Evolutionary conservation across 2,329 filamentous ascomycete genomes (phyloP).

Genomic region (Talaromyces marneffei): DNA sequence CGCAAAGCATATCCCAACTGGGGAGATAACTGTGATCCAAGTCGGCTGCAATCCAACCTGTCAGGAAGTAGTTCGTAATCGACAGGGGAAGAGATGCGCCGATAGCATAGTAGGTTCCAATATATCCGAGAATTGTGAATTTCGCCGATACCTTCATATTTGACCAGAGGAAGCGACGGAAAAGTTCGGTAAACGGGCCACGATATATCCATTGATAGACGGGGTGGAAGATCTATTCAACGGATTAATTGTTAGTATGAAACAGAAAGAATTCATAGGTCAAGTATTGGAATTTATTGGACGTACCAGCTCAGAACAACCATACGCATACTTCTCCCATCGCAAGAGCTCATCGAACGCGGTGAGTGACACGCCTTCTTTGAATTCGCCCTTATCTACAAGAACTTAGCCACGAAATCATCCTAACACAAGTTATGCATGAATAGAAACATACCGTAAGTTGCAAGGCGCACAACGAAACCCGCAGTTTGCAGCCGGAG

Average conservation of each 20-base stretch:
- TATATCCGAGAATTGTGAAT: constrained; percentile 65
- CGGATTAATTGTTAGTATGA: neutral
- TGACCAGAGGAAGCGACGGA: constrained; percentile 66
- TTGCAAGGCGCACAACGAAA: constrained; percentile 62
- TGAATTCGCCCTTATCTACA: constrained; percentile 58
- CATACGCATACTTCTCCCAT: constrained; percentile 54
- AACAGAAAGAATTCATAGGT: neutral
- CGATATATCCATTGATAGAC: constrained; percentile 65
- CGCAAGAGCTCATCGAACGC: constrained; percentile 63
- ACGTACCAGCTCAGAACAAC: constrained; percentile 64
- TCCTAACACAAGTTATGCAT: neutral
- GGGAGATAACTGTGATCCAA: constrained; percentile 64
- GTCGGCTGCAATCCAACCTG: constrained; percentile 65
- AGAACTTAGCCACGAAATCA: neutral
- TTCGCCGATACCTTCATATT: constrained; percentile 59
- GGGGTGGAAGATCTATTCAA: constrained; percentile 59
- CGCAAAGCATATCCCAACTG: constrained; percentile 43
- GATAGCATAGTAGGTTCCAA: constrained; percentile 67
- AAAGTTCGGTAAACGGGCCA: constrained; percentile 78
- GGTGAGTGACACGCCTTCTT: constrained; percentile 76
- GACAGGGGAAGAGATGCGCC: constrained; percentile 61
- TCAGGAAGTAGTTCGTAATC: constrained; percentile 62
- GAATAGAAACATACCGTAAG: constrained; percentile 42
- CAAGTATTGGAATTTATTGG: neutral
- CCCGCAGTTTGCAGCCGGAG: constrained; percentile 64